Conservation (phyloP, 1,139 yeast genomes). For the Blastobotrys petasosporus region DNA sequence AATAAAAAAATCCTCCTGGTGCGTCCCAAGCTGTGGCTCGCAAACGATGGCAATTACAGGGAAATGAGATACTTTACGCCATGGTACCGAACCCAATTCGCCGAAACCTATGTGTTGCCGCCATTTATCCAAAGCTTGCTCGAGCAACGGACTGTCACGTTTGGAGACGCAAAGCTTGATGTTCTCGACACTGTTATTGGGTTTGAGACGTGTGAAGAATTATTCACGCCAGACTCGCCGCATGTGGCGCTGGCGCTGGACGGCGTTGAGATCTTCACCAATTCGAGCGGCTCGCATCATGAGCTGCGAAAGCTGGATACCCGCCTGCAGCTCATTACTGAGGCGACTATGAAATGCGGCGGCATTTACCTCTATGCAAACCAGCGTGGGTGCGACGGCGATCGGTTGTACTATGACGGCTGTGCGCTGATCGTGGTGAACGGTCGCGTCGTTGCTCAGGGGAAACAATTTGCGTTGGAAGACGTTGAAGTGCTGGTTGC, state of each 20-base stretch:
- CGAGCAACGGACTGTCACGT: constrained; percentile 48
- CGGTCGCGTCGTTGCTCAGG: constrained; percentile 89
- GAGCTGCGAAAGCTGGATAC: constrained; percentile 85
- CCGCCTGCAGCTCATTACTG: constrained; percentile 75
- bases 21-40: constrained; percentile 86
- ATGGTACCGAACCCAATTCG: constrained; percentile 74
- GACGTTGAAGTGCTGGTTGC: constrained; percentile 95
- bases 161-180: constrained; percentile 87
- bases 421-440: constrained; percentile 91
- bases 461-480: constrained; percentile 75
- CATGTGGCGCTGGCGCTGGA: constrained; percentile 87
- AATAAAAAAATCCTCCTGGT: constrained; percentile 75
- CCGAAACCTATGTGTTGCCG: constrained; percentile 71
- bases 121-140: constrained; percentile 52
- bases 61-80: constrained; percentile 97
- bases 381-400: constrained; percentile 98
- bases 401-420: constrained; percentile 92
- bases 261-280: constrained; percentile 94
- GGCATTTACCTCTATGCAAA: constrained; percentile 91
- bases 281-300: constrained; percentile 95
- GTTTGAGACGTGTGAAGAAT: constrained; percentile 95
- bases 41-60: constrained; percentile 95
- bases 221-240: constrained; percentile 94
- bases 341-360: constrained; percentile 93
- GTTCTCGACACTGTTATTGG: constrained; percentile 86